A percentile compares a stretch with the other conserved stretches of the same genome.
These are phyloP conservation scores for Theileria parva DNA, from an alignment of 169 alveolate species.

Conservation along the genomic window DNA sequence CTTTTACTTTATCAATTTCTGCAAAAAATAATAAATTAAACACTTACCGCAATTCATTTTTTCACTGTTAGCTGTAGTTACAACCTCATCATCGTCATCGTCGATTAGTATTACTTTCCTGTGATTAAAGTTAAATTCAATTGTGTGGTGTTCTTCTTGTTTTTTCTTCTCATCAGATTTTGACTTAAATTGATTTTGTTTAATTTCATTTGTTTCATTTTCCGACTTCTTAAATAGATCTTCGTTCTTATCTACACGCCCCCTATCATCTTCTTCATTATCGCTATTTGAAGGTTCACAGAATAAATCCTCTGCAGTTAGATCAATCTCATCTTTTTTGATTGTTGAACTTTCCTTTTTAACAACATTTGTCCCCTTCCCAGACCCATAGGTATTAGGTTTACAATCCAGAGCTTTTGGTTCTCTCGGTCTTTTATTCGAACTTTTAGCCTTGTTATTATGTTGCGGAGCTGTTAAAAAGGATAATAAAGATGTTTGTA, in stretches of 20 bases:
- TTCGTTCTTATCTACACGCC: background rate
- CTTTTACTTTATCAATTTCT: slow-evolving; percentile 1
- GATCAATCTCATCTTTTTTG: no score
- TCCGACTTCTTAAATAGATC: background rate
- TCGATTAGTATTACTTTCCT: background rate
- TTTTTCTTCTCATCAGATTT: background rate
- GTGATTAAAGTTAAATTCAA: background rate
- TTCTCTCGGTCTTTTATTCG: background rate
- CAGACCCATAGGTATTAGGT: no score
- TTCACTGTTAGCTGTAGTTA: background rate
- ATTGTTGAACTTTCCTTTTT: no score
- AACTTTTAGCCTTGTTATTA: background rate
- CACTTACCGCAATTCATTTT: slow-evolving; percentile 8
- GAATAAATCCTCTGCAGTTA: no score
- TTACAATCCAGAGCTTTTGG: background rate
- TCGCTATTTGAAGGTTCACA: no score
- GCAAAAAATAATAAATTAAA: background rate
- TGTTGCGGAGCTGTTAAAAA: slow-evolving; percentile 14
- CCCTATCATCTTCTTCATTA: background rate
- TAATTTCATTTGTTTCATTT: background rate
- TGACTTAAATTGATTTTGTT: background rate
- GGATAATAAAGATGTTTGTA: slow-evolving; percentile 59
- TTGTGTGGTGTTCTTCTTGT: background rate
- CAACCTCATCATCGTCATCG: background rate
- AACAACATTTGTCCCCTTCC: no score